Evolutionary conservation across 2,329 filamentous ascomycete genomes (phyloP), one percentile per base, ranked within the genome.

Genomic region (Lecanosticta acicola): DNA sequence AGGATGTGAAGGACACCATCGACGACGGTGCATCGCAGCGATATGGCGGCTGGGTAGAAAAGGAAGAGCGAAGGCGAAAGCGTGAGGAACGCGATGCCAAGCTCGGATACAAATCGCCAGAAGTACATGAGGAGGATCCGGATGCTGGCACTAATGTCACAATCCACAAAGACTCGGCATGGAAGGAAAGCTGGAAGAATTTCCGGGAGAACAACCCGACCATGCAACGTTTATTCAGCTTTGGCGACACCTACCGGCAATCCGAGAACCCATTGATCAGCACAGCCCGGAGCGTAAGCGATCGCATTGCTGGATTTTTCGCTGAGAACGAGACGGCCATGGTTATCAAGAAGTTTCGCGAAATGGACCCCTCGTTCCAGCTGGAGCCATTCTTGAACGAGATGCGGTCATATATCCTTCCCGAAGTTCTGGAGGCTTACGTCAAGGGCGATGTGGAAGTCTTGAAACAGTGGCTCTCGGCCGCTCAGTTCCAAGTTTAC

Each of bases 161-260:
- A 0, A 67, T 98, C 0, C 93, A 98, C 76, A 98, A 98, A 71
- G 93, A 98, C 59, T 84, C 93, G 11, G 87, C 86, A 17, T 97
- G 91, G 88, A 96, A 95, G 71, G 91, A 97, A 68, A 88, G 89
- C n/a, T 98, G 93, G 93, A 81, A 84, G 60, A 86, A 93, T 41
- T 98, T 97, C 79, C 84, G 85, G 53, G 93, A 98, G 66, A 82
- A 81, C 55, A 95, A 84, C 69, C 88, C 85, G 58, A 70, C 96
- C 48, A 87, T 95, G 66, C 91, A 96, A 69, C 83, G 85, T 47
- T 72, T 96, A 51, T 96, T 95, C 70, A 81, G 77, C 64, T 80
- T 95, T 70, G 90, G 91, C 70, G 81, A 80, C 46, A 83, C 83
- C 46, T 97, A 97, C 71, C 85, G 94, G 57, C 93, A 98, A 71